These are phyloP conservation scores for Moricandia moricandioides DNA, from an alignment of 345 rosid species.

Conservation along the genomic window DNA sequence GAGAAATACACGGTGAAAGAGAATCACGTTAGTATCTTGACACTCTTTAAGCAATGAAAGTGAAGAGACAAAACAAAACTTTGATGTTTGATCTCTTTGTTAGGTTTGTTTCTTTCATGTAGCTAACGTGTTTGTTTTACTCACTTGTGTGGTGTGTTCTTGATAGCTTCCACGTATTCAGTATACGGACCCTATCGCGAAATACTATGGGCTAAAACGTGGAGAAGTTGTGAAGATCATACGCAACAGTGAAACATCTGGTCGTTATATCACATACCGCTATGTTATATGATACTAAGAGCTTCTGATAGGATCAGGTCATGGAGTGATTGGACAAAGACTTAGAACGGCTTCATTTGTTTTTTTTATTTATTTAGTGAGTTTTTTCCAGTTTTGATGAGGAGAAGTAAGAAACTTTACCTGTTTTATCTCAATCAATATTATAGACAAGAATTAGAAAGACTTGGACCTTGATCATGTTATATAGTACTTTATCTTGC, in stretches of 20 bases:
- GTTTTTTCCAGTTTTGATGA: not conserved
- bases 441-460: not conserved
- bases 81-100: not conserved
- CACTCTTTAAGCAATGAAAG: not conserved
- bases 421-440: not conserved
- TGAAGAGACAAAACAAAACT: not conserved
- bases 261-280: conserved; percentile 62
- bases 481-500: not conserved
- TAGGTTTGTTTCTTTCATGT: not conserved
- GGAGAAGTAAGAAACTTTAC: not conserved
- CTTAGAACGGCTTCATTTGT: not conserved
- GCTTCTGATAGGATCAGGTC: not conserved
- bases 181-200: conserved; percentile 56
- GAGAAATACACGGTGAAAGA: conserved; percentile 76
- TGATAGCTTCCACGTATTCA: conserved; percentile 61
- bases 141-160: not conserved
- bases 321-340: not conserved
- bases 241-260: conserved; percentile 64
- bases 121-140: not conserved
- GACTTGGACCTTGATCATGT: not conserved
- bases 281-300: conserved; percentile 46
- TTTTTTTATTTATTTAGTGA: not conserved
- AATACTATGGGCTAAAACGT: conserved; percentile 62
- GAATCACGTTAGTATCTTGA: conserved; percentile 54
- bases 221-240: conserved; percentile 71